Evolutionary conservation across 225 moss, liverwort and hornwort species (phyloP).

Genomic region (Bryoerythrophyllum caledonicum): DNA sequence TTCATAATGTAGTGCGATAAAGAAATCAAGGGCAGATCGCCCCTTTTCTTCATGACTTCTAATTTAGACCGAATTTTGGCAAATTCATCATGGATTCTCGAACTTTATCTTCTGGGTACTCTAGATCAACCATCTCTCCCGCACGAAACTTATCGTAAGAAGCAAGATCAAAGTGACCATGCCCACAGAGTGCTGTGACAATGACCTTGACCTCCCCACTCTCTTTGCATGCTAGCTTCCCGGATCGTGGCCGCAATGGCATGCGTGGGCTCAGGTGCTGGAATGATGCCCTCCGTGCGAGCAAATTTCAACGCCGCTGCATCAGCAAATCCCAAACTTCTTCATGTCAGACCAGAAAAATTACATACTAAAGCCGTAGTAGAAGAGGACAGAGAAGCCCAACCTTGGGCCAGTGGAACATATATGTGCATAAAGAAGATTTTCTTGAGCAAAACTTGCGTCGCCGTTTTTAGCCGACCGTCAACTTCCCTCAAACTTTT

Average conservation of each 20-base stretch:
- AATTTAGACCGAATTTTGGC: constrained; percentile 5
- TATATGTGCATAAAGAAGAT: no score
- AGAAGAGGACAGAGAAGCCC: no score
- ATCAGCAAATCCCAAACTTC: background rate
- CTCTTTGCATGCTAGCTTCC: constrained; percentile 45
- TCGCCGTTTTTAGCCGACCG: no score
- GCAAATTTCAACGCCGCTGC: constrained; percentile 54
- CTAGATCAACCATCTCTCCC: constrained; percentile 42
- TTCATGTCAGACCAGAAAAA: background rate
- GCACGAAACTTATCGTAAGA: constrained; percentile 38
- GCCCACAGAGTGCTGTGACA: constrained; percentile 51
- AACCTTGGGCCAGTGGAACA: no score
- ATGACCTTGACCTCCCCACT: constrained; percentile 53
- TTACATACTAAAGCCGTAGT: background rate
- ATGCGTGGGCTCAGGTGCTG: constrained; percentile 55
- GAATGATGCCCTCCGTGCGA: constrained; percentile 55
- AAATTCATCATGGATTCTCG: constrained; percentile 32
- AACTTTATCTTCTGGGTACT: constrained; percentile 46
- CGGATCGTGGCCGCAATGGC: constrained; percentile 51
- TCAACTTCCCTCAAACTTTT: no score
- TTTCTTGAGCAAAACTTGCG: constrained; percentile 3
- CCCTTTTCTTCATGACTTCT: background rate
- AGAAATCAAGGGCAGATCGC: background rate
- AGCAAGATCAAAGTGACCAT: constrained; percentile 54
- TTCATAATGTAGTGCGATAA: background rate